These are phyloP conservation scores for Phyllosticta citribraziliensis DNA, from an alignment of 2,329 filamentous ascomycete genomes.

Conservation along the genomic window DNA sequence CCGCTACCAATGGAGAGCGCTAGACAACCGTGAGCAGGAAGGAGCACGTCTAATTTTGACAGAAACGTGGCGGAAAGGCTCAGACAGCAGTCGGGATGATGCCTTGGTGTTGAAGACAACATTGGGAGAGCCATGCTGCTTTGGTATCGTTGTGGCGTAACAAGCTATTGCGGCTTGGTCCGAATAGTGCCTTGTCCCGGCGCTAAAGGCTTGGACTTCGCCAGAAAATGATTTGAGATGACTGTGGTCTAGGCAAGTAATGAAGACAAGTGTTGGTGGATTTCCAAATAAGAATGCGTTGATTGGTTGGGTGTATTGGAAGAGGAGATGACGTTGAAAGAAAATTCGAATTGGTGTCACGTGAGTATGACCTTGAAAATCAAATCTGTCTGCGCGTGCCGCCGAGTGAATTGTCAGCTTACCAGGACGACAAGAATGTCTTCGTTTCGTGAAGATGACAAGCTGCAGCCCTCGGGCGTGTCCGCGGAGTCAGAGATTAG, in stretches of 20 bases:
- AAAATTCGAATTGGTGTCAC: not conserved
- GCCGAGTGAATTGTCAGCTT: not conserved
- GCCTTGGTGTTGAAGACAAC: constrained; percentile 12
- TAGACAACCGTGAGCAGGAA: constrained; percentile 17
- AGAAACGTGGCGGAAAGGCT: constrained; percentile 25
- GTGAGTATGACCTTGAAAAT: not conserved
- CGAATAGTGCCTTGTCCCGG: not conserved
- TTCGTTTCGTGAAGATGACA: not conserved
- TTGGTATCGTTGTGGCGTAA: not conserved
- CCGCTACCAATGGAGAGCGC: constrained; percentile 41
- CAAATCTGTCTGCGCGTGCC: not conserved
- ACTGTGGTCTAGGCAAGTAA: not conserved
- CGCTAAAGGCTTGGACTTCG: not conserved
- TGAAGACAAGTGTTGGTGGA: not conserved
- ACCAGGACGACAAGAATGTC: not conserved
- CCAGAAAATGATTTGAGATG: not conserved
- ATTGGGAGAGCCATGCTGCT: constrained; percentile 1
- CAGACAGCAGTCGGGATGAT: constrained; percentile 27
- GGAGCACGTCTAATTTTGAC: constrained; percentile 15
- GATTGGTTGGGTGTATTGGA: not conserved
- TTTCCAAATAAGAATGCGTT: not conserved
- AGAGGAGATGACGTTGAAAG: not conserved
- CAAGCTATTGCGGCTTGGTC: not conserved
- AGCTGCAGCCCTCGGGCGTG: not conserved
- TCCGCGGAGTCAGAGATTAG: not conserved